These are phyloP conservation scores for Rutstroemia sp. DNA, from an alignment of 2,329 filamentous ascomycete genomes.

Conservation along the genomic window DNA sequence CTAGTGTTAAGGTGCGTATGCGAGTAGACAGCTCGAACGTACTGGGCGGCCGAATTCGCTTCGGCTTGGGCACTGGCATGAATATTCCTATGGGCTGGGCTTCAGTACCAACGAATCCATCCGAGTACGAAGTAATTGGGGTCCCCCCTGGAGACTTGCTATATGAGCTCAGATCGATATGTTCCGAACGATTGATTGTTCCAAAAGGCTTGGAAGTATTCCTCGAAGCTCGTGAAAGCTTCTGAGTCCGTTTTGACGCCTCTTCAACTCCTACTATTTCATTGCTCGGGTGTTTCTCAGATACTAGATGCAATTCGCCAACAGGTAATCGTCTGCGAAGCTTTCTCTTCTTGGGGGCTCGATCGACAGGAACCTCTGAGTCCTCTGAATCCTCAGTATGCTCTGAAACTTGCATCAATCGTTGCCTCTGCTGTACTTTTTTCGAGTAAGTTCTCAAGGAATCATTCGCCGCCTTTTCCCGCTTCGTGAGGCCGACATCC, in stretches of 20 bases:
- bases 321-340: constrained; percentile 11
- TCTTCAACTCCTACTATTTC: background rate
- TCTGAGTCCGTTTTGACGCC: background rate
- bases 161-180: constrained; percentile 16
- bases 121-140: constrained; percentile 13
- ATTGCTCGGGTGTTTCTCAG: constrained; percentile 1
- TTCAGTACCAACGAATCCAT: constrained; percentile 25
- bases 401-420: background rate
- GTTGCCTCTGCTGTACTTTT: background rate
- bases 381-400: background rate
- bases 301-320: constrained; percentile 14
- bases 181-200: constrained; percentile 8
- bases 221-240: background rate
- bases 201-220: constrained; percentile 2
- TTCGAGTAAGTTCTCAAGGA: background rate
- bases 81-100: constrained; percentile 16
- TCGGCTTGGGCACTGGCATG: constrained; percentile 15
- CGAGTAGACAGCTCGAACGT: background rate
- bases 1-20: constrained; percentile 11
- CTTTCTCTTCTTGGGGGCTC: background rate
- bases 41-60: background rate
- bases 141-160: background rate
- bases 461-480: background rate
- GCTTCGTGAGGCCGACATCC: background rate
- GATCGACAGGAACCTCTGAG: background rate